phyloP scores from a whole-genome alignment of 441 rosid species.

The Gossypium trilobum region DNA sequence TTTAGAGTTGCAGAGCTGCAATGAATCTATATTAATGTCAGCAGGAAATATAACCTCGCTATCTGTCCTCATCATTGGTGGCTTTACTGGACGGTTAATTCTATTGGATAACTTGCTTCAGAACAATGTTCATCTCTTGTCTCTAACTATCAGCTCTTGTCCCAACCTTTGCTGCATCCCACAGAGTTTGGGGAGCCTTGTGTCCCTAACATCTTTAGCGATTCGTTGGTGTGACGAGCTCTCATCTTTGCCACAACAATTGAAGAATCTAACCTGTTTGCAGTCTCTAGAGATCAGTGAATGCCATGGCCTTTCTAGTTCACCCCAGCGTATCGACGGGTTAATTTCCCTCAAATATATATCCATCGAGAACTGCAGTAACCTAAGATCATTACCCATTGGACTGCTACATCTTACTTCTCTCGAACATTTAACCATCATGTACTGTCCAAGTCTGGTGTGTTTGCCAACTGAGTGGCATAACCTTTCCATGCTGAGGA shows the following conservation, averaged over 20 bases:
- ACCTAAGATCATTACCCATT: not conserved
- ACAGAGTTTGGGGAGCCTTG: constrained; percentile 5
- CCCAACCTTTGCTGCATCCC: constrained; percentile 16
- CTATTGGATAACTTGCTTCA: constrained; percentile 12
- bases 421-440: constrained; percentile 19
- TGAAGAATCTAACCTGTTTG: constrained; percentile 16
- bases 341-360: constrained; percentile 12
- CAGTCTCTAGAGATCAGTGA: constrained; percentile 24
- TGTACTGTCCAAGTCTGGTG: constrained; percentile 20
- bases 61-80: not conserved
- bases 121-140: constrained; percentile 17
- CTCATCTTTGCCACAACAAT: constrained; percentile 14
- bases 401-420: constrained; percentile 12
- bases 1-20: constrained; percentile 16
- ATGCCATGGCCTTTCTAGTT: constrained; percentile 14
- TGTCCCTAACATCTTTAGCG: constrained; percentile 13
- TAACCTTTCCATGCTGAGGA: constrained; percentile 3
- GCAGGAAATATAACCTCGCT: constrained; percentile 11
- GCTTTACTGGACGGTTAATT: not conserved
- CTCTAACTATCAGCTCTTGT: constrained; percentile 16
- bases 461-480: constrained; percentile 8
- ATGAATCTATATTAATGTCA: not conserved
- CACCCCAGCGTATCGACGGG: constrained; percentile 15
- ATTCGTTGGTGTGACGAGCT: constrained; percentile 20
- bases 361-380: constrained; percentile 18